Evolutionary conservation across 139 green algal species (phyloP).

Genomic region (Astrephomene gubernaculifera): DNA sequence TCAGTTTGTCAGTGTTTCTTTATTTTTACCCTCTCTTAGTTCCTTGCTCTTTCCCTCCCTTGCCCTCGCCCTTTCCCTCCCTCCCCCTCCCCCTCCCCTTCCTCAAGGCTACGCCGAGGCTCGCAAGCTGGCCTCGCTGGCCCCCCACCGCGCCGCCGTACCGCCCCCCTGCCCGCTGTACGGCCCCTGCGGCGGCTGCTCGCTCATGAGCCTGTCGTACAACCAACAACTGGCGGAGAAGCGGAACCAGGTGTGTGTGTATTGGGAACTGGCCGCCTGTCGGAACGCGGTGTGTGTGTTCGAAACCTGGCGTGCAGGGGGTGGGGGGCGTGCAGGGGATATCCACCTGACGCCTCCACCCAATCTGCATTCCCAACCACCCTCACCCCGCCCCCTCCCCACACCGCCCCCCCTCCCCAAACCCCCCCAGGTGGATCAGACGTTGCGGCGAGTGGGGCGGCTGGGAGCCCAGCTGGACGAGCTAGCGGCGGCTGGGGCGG

Average conservation of each 20-base stretch:
- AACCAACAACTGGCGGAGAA: constrained; percentile 80
- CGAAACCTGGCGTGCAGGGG: no score
- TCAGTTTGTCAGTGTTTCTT: no score
- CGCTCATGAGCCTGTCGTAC: constrained; percentile 85
- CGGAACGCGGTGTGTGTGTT: no score
- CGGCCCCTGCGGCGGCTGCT: constrained; percentile 85
- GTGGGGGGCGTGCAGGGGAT: no score
- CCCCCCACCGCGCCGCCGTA: constrained; percentile 51
- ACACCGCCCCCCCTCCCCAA: neutral
- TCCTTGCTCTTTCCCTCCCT: neutral
- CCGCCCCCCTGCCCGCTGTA: constrained; percentile 76
- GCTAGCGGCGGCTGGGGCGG: neutral
- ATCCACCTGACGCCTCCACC: no score
- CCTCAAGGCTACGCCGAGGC: constrained; percentile 61
- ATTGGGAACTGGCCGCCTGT: no score
- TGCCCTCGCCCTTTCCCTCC: neutral
- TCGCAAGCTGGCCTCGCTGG: constrained; percentile 67
- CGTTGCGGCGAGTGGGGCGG: constrained; percentile 71
- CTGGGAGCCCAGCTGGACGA: constrained; percentile 47
- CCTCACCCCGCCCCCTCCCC: no score
- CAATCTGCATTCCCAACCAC: no score
- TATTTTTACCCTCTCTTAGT: no score
- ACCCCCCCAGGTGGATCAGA: constrained; percentile 68
- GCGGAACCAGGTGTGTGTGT: constrained; percentile 56
- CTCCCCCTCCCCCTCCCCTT: neutral